Evolutionary conservation across 2,329 filamentous ascomycete genomes (phyloP).

Genomic region (Aspergillus aculeatinus): DNA sequence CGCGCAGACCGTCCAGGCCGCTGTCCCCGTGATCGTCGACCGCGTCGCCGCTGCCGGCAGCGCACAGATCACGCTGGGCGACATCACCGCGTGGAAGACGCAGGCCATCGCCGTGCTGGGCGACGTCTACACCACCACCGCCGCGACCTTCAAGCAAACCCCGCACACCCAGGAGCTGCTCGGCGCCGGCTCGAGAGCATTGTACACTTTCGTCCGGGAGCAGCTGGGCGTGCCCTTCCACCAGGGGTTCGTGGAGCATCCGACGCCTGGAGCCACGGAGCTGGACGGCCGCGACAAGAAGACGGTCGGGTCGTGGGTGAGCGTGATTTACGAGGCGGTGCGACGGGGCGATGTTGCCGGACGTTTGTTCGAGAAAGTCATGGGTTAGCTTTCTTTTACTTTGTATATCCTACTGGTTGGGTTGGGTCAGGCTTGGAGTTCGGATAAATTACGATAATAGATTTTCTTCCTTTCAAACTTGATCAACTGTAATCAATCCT

Average conservation of each 20-base stretch:
- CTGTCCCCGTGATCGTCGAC: neutral
- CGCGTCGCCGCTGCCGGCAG: no score
- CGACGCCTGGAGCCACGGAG: constrained; percentile 10
- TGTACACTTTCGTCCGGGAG: constrained; percentile 36
- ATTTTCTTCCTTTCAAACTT: no score
- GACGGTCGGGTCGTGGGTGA: constrained; percentile 29
- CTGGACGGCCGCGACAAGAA: constrained; percentile 22
- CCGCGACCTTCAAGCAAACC: constrained; percentile 12
- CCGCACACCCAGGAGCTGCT: constrained; percentile 19
- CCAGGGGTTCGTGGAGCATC: constrained; percentile 28
- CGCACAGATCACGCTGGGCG: neutral
- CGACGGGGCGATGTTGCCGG: constrained; percentile 14
- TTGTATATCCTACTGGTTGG: neutral
- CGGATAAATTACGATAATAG: no score
- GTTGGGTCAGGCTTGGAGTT: neutral
- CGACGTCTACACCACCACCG: constrained; percentile 14
- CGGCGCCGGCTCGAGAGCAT: constrained; percentile 23
- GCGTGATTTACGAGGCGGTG: constrained; percentile 25
- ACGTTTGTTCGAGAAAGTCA: constrained; percentile 9
- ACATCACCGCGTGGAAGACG: neutral
- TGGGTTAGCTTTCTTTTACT: neutral
- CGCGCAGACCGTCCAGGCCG: neutral
- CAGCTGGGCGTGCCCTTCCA: constrained; percentile 34
- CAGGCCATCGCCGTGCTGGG: neutral
- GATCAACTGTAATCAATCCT: no score